A percentile compares a stretch with the other conserved stretches of the same genome.
Conservation (phyloP, 2,329 filamentous ascomycete species). For the Cladosporium cucumerinum region DNA sequence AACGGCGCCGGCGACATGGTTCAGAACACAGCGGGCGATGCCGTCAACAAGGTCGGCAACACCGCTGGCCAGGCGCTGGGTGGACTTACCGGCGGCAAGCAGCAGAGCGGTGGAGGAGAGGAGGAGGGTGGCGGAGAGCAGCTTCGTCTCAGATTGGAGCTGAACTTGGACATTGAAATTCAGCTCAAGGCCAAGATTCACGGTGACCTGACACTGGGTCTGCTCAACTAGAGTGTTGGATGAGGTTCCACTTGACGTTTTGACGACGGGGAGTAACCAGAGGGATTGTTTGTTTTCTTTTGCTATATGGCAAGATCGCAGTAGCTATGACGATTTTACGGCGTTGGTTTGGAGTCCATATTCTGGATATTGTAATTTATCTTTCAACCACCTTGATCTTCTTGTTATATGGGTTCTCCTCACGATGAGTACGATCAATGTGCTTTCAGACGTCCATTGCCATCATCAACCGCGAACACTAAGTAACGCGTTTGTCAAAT, state of each 20-base stretch:
- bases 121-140: slow-evolving; percentile 45
- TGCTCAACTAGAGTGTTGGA: slow-evolving; percentile 37
- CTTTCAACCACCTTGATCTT: not conserved
- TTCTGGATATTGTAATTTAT: slow-evolving; percentile 14
- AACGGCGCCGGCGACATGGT: slow-evolving; percentile 55
- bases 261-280: slow-evolving; percentile 1
- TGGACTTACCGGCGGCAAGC: slow-evolving; percentile 46
- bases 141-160: slow-evolving; percentile 55
- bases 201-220: slow-evolving; percentile 58
- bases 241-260: not conserved
- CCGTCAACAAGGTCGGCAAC: slow-evolving; percentile 43
- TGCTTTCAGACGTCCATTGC: not conserved
- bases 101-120: slow-evolving; percentile 34
- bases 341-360: slow-evolving; percentile 14
- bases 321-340: slow-evolving; percentile 6
- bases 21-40: slow-evolving; percentile 51
- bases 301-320: not conserved
- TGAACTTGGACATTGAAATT: slow-evolving; percentile 62
- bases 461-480: not conserved
- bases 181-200: slow-evolving; percentile 64
- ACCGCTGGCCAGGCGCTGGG: slow-evolving; percentile 46
- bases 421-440: not conserved
- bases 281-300: slow-evolving; percentile 1
- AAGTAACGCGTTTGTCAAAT: not conserved
- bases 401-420: not conserved